phyloP scores from a whole-genome alignment of 768 basidiomycete species.

The Gelatoporia subvermispora region DNA sequence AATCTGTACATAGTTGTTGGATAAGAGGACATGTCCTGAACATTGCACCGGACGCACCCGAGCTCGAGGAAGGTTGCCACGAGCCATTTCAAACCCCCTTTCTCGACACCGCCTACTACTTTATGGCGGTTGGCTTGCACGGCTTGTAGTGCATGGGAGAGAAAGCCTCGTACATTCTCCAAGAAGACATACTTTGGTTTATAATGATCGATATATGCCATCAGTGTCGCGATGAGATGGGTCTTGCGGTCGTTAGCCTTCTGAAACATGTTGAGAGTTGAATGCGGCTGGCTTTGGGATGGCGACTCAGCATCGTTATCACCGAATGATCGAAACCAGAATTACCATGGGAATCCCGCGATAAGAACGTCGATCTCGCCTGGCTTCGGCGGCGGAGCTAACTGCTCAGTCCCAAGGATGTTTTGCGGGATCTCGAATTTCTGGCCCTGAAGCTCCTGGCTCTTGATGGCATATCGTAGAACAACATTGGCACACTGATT shows the following conservation, averaged over 20 bases:
- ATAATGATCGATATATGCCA: constrained; percentile 40
- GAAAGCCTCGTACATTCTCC: constrained; percentile 45
- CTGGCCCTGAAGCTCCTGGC: constrained; percentile 27
- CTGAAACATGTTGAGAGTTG: constrained; percentile 65
- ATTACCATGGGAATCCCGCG: constrained; percentile 77
- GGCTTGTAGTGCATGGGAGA: constrained; percentile 35
- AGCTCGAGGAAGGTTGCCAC: constrained; percentile 57
- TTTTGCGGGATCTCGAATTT: constrained; percentile 32
- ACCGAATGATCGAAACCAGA: background rate
- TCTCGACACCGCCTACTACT: constrained; percentile 61
- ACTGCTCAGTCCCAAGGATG: constrained; percentile 28
- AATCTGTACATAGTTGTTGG: constrained; percentile 28
- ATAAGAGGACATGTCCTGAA: background rate
- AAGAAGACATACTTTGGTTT: constrained; percentile 41
- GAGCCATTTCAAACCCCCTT: constrained; percentile 72
- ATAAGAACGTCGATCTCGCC: constrained; percentile 57
- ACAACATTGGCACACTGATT: constrained; percentile 71
- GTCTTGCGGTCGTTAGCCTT: constrained; percentile 64
- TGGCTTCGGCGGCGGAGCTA: constrained; percentile 45
- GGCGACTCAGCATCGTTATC: background rate
- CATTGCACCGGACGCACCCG: constrained; percentile 38
- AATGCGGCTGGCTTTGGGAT: constrained; percentile 66
- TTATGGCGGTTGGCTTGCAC: constrained; percentile 33
- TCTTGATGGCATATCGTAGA: constrained; percentile 53
- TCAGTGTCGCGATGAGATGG: constrained; percentile 58